A percentile compares a stretch with the other conserved stretches of the same genome.
Conservation (phyloP, 179 eudicot species). For the Silene noctiflora region DNA sequence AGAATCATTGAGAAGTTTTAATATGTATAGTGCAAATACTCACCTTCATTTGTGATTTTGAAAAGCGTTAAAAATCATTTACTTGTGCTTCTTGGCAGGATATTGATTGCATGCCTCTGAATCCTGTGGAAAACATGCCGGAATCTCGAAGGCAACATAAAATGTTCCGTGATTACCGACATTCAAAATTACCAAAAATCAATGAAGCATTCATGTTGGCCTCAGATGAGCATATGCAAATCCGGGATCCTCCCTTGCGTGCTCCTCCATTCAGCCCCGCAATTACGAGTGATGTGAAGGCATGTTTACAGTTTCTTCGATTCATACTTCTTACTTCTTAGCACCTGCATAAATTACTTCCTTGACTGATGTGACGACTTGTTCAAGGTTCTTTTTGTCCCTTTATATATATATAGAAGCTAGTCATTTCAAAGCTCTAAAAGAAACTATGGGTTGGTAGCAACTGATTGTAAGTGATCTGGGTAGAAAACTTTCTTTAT, state of each 20-base stretch:
- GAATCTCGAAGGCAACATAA: constrained; percentile 49
- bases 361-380: constrained; percentile 4
- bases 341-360: not conserved
- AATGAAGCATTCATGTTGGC: constrained; percentile 32
- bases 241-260: constrained; percentile 27
- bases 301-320: constrained; percentile 21
- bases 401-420: not conserved
- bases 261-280: constrained; percentile 36
- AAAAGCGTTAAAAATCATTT: not conserved
- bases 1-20: too few relatives aligned
- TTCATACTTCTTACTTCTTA: not conserved
- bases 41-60: not conserved
- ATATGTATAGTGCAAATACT: not conserved
- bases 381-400: not conserved
- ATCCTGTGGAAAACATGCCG: constrained; percentile 77
- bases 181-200: constrained; percentile 39
- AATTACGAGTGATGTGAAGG: constrained; percentile 52
- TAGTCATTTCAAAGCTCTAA: not conserved
- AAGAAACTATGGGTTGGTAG: not conserved
- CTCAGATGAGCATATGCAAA: constrained; percentile 38
- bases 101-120: constrained; percentile 89
- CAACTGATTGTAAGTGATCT: not conserved
- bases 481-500: not conserved
- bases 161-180: constrained; percentile 37
- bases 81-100: constrained; percentile 48